Percentiles rank a stretch among this genome's conserved stretches.
Conservation (phyloP, 192 early-diverging fungal genomes). For the Thamnidium elegans region DNA sequence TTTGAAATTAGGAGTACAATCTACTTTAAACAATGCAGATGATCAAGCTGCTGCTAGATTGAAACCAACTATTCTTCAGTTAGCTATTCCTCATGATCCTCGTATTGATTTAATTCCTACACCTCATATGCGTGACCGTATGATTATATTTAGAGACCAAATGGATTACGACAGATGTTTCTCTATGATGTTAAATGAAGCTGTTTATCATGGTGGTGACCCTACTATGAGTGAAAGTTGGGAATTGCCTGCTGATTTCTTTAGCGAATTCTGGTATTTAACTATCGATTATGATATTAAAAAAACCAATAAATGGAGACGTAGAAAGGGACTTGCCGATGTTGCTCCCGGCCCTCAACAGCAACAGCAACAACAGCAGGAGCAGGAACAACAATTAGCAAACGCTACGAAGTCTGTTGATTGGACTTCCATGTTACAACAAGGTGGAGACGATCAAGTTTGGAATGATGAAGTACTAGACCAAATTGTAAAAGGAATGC, state of each 20-base stretch:
- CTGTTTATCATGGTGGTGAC: constrained; percentile 33
- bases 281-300: constrained; percentile 21
- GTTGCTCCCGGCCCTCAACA: neutral
- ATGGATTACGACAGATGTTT: constrained; percentile 36
- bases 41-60: constrained; percentile 13
- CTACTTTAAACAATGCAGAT: constrained; percentile 1
- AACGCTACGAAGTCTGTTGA: too few species aligned
- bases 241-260: constrained; percentile 30
- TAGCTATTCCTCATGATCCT: constrained; percentile 34
- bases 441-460: neutral
- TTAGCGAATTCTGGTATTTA: constrained; percentile 28
- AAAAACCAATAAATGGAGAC: constrained; percentile 27
- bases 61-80: constrained; percentile 21
- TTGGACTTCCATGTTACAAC: too few species aligned
- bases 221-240: constrained; percentile 28
- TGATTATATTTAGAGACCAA: constrained; percentile 35
- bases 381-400: neutral
- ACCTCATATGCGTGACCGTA: constrained; percentile 31
- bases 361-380: neutral
- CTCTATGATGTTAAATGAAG: constrained; percentile 12
- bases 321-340: constrained; percentile 18
- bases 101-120: constrained; percentile 34
- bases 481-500: neutral
- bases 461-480: neutral
- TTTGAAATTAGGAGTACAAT: constrained; percentile 22